phyloP scores from a whole-genome alignment of 768 basidiomycete genomes.

The Leccinum aurantiacum region DNA sequence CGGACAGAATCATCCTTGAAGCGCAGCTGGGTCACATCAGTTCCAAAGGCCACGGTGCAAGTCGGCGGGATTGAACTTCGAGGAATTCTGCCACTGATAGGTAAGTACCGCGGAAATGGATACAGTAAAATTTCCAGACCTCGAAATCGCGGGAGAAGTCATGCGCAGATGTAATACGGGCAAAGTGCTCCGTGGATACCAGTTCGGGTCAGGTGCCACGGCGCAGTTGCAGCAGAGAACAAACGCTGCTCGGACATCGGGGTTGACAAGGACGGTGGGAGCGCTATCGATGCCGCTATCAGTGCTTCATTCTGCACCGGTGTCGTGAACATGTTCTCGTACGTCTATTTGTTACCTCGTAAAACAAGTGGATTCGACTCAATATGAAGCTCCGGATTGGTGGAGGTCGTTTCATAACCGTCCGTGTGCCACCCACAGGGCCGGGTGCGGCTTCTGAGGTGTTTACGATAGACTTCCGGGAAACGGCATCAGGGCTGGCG shows the following conservation, averaged over 20 bases:
- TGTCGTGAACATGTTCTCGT: slow-evolving; percentile 91
- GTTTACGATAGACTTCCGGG: slow-evolving; percentile 83
- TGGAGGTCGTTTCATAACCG: slow-evolving; percentile 86
- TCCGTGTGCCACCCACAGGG: slow-evolving; percentile 63
- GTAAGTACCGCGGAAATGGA: too few relatives aligned
- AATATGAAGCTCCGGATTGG: slow-evolving; percentile 70
- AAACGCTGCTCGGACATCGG: slow-evolving; percentile 84
- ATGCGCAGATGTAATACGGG: too few relatives aligned
- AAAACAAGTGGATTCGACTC: neutral
- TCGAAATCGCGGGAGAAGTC: too few relatives aligned
- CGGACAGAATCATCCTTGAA: too few relatives aligned
- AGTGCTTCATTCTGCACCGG: slow-evolving; percentile 76
- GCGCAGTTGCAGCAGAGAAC: slow-evolving; percentile 91
- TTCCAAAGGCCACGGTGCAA: too few relatives aligned
- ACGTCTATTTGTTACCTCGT: slow-evolving; percentile 27
- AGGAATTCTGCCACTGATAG: too few relatives aligned
- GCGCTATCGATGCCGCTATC: slow-evolving; percentile 87
- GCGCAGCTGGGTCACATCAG: too few relatives aligned
- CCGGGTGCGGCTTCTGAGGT: slow-evolving; percentile 52
- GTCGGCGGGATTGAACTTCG: too few relatives aligned
- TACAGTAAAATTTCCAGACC: too few relatives aligned
- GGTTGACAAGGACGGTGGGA: slow-evolving; percentile 79
- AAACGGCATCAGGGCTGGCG: slow-evolving; percentile 74
- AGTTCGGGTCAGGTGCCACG: slow-evolving; percentile 36
- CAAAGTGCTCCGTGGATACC: too few relatives aligned